Conservation (phyloP, 2,329 filamentous ascomycete species). For the Cladosporium oxysporum region DNA sequence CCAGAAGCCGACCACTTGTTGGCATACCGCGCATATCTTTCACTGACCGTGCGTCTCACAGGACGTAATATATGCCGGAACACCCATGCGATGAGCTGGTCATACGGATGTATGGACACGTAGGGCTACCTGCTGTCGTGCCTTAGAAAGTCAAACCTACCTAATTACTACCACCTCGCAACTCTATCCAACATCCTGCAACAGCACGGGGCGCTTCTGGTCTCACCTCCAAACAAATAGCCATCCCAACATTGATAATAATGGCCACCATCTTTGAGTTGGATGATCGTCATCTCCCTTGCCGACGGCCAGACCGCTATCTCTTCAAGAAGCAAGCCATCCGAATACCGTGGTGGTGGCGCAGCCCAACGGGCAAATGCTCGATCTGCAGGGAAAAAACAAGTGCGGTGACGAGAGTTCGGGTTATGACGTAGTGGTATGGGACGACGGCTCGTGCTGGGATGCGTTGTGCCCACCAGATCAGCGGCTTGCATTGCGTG, state of each 20-base stretch:
- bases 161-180: neutral
- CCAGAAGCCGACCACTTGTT: neutral
- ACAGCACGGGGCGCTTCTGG: neutral
- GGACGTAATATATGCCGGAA: neutral
- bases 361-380: slow-evolving; percentile 2
- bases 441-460: neutral
- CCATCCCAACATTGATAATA: neutral
- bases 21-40: neutral
- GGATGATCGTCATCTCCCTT: neutral
- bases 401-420: neutral
- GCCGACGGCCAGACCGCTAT: neutral
- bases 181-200: neutral
- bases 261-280: neutral
- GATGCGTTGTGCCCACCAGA: slow-evolving; percentile 2
- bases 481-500: neutral
- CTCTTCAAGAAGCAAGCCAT: neutral
- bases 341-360: neutral
- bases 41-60: neutral
- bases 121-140: neutral
- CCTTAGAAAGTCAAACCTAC: neutral
- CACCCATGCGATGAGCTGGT: neutral
- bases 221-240: neutral
- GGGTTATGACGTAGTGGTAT: slow-evolving; percentile 2
- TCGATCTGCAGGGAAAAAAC: slow-evolving; percentile 5
- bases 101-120: neutral